phyloP scores from a whole-genome alignment of 2,329 filamentous ascomycete species.

The Macroventuria anomochaeta region DNA sequence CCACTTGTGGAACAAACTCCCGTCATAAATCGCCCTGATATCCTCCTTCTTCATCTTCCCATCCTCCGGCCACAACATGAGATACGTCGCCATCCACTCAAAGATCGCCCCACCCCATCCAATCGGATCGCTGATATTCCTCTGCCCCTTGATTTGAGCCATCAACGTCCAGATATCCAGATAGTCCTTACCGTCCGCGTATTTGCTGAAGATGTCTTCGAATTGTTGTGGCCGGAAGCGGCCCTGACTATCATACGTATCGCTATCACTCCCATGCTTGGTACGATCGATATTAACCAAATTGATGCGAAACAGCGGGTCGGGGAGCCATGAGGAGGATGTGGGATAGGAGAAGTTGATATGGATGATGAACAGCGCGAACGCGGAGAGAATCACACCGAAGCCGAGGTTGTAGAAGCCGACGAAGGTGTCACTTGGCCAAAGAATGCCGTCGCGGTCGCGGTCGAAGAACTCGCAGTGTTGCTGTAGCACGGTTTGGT shows the following conservation, averaged over 20 bases:
- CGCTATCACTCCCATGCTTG: constrained; percentile 54
- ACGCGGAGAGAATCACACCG: constrained; percentile 51
- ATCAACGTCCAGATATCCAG: constrained; percentile 50
- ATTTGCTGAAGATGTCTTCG: constrained; percentile 58
- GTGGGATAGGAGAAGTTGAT: constrained; percentile 59
- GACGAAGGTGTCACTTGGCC: constrained; percentile 58
- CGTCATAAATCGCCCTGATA: constrained; percentile 60
- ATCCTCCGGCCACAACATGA: constrained; percentile 63
- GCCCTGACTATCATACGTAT: constrained; percentile 55
- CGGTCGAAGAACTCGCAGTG: constrained; percentile 61
- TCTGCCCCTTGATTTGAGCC: constrained; percentile 51
- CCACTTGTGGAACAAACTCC: constrained; percentile 56
- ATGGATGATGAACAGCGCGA: constrained; percentile 59
- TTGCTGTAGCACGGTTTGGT: constrained; percentile 59
- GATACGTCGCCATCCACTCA: constrained; percentile 58
- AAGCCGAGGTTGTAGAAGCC: constrained; percentile 58
- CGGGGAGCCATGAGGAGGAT: constrained; percentile 50
- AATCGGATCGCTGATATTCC: constrained; percentile 52
- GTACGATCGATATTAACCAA: constrained; percentile 51
- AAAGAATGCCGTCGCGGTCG: constrained; percentile 61
- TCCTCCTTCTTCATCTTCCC: constrained; percentile 65
- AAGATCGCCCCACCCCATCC: constrained; percentile 55
- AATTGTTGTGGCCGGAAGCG: constrained; percentile 56
- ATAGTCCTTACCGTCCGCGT: constrained; percentile 49
- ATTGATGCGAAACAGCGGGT: constrained; percentile 53